Conservation (phyloP, 163 green algal species). For the Prototheca stagnorum region DNA sequence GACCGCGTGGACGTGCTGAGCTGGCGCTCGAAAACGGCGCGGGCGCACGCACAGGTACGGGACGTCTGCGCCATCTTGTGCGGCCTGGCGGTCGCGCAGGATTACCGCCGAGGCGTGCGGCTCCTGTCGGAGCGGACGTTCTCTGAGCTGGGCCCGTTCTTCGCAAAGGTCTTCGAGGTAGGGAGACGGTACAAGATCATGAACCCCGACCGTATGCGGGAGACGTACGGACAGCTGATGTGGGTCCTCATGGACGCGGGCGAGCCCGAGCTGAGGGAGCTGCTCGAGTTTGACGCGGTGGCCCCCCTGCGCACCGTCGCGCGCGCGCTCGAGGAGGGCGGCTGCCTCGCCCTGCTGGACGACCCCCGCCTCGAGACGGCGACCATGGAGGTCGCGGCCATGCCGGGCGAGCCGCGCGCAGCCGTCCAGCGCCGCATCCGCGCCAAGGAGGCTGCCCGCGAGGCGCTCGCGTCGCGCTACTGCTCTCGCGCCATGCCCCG, state of each 20-base stretch:
- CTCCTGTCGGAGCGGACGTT: constrained; percentile 68
- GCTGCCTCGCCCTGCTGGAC: constrained; percentile 46
- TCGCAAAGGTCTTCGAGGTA: constrained; percentile 62
- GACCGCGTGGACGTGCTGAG: constrained; percentile 81
- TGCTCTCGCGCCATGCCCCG: constrained; percentile 12
- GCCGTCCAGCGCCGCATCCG: constrained; percentile 71
- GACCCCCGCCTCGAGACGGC: constrained; percentile 59
- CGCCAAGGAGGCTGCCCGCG: constrained; percentile 63
- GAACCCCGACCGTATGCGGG: constrained; percentile 76
- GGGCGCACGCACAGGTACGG: constrained; percentile 71
- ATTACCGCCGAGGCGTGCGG: constrained; percentile 51
- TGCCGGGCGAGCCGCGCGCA: constrained; percentile 21
- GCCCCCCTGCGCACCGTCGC: constrained; percentile 57
- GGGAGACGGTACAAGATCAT: constrained; percentile 83
- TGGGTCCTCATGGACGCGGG: constrained; percentile 67
- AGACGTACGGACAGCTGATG: constrained; percentile 74
- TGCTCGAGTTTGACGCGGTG: constrained; percentile 79
- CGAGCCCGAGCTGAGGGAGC: constrained; percentile 43
- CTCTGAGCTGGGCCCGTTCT: constrained; percentile 13
- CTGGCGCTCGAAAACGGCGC: constrained; percentile 55
- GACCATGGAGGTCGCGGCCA: constrained; percentile 64
- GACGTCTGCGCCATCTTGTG: constrained; percentile 77
- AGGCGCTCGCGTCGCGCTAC: constrained; percentile 36
- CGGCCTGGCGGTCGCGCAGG: constrained; percentile 67
- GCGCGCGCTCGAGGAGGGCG: constrained; percentile 43